These are phyloP conservation scores for Fallopia convolvulus DNA, from an alignment of 148 eudicot genomes.

Conservation along the genomic window DNA sequence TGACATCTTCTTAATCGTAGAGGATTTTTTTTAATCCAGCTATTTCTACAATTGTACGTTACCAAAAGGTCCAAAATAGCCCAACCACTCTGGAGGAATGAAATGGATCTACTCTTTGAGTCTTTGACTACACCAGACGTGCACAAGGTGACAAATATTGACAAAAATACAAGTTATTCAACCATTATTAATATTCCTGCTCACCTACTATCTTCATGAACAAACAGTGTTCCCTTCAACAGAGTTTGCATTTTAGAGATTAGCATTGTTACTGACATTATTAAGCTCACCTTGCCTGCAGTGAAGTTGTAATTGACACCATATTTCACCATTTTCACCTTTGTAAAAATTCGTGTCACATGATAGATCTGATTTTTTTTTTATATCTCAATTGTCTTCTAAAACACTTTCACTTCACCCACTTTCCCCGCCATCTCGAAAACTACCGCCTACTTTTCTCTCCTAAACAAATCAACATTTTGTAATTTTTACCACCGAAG, in stretches of 20 bases:
- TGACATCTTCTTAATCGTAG: not conserved
- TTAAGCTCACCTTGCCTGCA: not conserved
- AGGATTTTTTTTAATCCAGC: not conserved
- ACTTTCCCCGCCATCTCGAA: too few species aligned
- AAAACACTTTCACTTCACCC: too few species aligned
- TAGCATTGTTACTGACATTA: not conserved
- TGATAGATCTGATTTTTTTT: too few species aligned
- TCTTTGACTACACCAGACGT: not conserved
- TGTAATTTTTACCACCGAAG: too few species aligned
- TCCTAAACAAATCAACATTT: too few species aligned
- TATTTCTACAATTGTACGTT: not conserved
- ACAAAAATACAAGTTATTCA: not conserved
- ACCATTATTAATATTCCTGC: not conserved
- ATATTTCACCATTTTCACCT: too few species aligned
- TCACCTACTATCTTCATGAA: not conserved
- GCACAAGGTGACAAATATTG: not conserved
- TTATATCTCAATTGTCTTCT: too few species aligned
- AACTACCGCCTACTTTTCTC: too few species aligned
- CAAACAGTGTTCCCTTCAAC: not conserved
- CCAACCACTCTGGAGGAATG: conserved; percentile 4
- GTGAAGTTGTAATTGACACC: not conserved
- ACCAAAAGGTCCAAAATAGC: not conserved
- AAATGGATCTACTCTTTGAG: not conserved
- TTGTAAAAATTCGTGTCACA: too few species aligned
- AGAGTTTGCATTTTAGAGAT: too few species aligned